phyloP scores from a whole-genome alignment of 768 basidiomycete species.

The Tubosaeta sp. region DNA sequence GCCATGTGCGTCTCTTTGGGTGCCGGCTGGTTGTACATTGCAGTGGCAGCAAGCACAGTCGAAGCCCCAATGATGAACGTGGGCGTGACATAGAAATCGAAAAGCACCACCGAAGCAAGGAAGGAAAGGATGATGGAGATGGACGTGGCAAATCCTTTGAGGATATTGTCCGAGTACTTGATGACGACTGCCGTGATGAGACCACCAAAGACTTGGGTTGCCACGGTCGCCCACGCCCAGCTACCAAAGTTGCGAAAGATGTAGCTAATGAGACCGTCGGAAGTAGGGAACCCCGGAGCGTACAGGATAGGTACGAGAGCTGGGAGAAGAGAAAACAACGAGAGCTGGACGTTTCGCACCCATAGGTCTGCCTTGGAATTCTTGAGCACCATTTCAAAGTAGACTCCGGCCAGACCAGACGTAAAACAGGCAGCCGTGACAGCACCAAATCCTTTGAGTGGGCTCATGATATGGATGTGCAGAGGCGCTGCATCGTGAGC shows the following conservation, averaged over 20 bases:
- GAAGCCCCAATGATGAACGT: conserved; percentile 83
- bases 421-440: conserved; percentile 86
- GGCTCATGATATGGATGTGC: conserved; percentile 73
- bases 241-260: conserved; percentile 84
- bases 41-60: conserved; percentile 85
- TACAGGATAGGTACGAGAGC: conserved; percentile 80
- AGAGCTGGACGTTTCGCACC: conserved; percentile 88
- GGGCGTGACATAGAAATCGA: conserved; percentile 84
- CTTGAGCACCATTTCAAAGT: conserved; percentile 93
- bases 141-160: conserved; percentile 97
- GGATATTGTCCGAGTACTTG: conserved; percentile 93
- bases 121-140: conserved; percentile 94
- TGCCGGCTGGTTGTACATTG: conserved; percentile 86
- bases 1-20: conserved; percentile 35
- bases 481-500: conserved; percentile 60
- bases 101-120: conserved; percentile 87
- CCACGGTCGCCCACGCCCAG: conserved; percentile 96
- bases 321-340: conserved; percentile 85
- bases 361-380: conserved; percentile 80
- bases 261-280: conserved; percentile 48
- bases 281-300: conserved; percentile 35
- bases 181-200: conserved; percentile 94
- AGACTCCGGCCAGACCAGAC: conserved; percentile 86
- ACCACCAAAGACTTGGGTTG: conserved; percentile 88
- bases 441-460: conserved; percentile 76